Evolutionary conservation across 148 eudicot genomes (phyloP), one percentile per base, ranked within the genome.

Genomic region (Rhododendron ferrugineum): DNA sequence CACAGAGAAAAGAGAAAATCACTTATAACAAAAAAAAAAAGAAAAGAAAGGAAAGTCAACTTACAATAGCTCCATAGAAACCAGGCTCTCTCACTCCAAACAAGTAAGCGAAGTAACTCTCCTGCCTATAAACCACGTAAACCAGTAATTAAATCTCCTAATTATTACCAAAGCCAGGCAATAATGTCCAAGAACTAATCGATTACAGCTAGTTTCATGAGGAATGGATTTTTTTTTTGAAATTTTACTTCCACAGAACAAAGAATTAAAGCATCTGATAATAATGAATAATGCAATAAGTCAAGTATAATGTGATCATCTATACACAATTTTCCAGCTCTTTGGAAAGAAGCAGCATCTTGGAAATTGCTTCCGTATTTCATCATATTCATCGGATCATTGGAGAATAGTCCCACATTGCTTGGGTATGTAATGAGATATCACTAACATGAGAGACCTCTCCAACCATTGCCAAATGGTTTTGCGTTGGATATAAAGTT

Each of bases 71-170:
- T 88, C 96, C 99, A 85, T 94, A 96, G 82, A 95, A 96, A 23
- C 92, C 95, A 9, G 99, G 99, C 90, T 96, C 99, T 85, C 92
- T 90, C 83, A 96, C 99, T 75, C 99, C 99, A 89, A 96, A 96
- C 89, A 96, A 90, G 89, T 96, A 96, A 83, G 98, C 99, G 90
- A 96, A 96, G 88, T 96, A 96, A 88, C 99, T 96, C 90, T 96
- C 99, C 93, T 96, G 99, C 89, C 99, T 96, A 86, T n/a, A 85
- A 73, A 84, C 52, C 81, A 86, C 87, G 72, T 46, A 81, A 64
- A 36, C 44, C 80, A 85, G 68, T 34, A 78, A 80, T 81, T 78
- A 82, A 68, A 42, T 18, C 32, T 74, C 28, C 40, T 16, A 18
- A 14, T 74, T 22, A 37, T 10, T 68, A 50, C 32, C 28, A 70